phyloP scores from a whole-genome alignment of 495 filamentous ascomycete species.

The Aspergillus avenaceus region DNA sequence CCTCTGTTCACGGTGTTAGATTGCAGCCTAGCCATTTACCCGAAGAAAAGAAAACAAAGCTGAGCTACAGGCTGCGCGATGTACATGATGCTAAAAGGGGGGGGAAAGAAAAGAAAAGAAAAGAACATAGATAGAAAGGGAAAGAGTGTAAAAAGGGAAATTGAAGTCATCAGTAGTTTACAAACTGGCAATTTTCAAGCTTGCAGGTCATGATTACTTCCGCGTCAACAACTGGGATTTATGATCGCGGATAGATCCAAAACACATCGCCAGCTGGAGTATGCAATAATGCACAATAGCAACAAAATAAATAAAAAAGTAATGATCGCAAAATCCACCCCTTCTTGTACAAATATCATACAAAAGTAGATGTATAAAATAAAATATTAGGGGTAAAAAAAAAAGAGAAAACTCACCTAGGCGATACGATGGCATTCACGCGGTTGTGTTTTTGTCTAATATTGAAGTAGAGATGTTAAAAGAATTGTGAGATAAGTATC shows the following conservation, averaged over 20 bases:
- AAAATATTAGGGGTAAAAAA: not conserved
- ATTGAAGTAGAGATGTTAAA: not conserved
- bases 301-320: no score
- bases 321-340: no score
- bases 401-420: conserved; percentile 12
- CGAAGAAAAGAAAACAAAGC: conserved; percentile 1
- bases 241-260: no score
- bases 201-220: no score
- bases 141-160: not conserved
- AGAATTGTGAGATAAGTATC: no score
- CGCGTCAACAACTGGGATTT: no score
- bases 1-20: conserved; percentile 47
- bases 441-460: not conserved
- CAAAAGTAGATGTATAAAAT: not conserved
- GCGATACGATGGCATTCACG: conserved; percentile 15
- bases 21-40: not conserved
- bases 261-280: no score
- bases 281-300: no score
- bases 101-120: not conserved
- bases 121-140: not conserved
- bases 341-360: not conserved
- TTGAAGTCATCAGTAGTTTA: not conserved
- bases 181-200: not conserved
- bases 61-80: no score
- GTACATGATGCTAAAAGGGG: no score